These are phyloP conservation scores for Dovyalis caffra DNA, from an alignment of 345 rosid species.

Conservation along the genomic window DNA sequence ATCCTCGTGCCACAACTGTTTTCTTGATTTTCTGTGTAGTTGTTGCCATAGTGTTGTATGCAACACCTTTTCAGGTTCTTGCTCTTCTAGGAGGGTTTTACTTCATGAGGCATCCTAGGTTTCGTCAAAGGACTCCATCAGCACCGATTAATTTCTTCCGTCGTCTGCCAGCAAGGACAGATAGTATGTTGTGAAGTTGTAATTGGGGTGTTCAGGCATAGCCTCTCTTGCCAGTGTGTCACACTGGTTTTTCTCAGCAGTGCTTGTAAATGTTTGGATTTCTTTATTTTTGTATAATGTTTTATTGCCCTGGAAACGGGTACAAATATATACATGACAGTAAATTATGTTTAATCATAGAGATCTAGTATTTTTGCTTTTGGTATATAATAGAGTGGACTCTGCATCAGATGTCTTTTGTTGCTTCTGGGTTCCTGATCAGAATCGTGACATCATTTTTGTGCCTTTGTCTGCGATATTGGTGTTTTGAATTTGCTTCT, in stretches of 20 bases:
- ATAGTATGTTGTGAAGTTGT: slow-evolving; percentile 26
- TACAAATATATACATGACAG: neutral
- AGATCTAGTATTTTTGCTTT: neutral
- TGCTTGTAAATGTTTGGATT: slow-evolving; percentile 23
- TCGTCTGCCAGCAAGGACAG: slow-evolving; percentile 31
- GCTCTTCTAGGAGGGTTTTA: slow-evolving; percentile 25
- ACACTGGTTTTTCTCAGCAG: slow-evolving; percentile 9
- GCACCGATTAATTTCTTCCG: slow-evolving; percentile 30
- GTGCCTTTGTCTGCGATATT: neutral
- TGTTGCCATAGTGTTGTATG: slow-evolving; percentile 28
- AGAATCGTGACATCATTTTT: neutral
- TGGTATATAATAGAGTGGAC: neutral
- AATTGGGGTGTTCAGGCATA: slow-evolving; percentile 1
- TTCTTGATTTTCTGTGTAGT: slow-evolving; percentile 22
- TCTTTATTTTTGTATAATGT: neutral
- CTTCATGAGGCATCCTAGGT: slow-evolving; percentile 32
- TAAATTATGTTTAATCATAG: neutral
- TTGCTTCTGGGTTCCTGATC: neutral
- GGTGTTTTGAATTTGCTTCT: neutral
- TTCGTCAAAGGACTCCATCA: slow-evolving; percentile 27
- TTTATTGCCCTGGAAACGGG: neutral
- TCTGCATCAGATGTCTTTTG: neutral
- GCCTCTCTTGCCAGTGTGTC: slow-evolving; percentile 8
- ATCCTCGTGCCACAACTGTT: slow-evolving; percentile 28
- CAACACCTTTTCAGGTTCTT: slow-evolving; percentile 26